Percentiles rank a stretch among this genome's conserved stretches.
phyloP scores from a whole-genome alignment of 2,329 filamentous ascomycete species.

The Stromatinia cepivora region DNA sequence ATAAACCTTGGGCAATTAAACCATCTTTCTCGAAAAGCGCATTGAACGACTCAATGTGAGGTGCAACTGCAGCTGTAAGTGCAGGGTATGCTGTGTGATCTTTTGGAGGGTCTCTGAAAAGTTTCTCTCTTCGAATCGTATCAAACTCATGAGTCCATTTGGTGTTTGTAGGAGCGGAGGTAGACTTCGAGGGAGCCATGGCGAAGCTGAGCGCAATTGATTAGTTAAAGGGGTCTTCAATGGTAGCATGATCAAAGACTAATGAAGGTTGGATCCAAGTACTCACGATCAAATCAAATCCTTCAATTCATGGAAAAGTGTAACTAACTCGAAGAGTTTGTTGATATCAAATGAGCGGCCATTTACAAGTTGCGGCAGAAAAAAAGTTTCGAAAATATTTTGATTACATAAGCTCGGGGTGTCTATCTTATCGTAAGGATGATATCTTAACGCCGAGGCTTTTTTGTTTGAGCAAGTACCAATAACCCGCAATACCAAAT shows the following conservation, averaged over 20 bases:
- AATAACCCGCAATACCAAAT: not conserved
- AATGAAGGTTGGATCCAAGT: not conserved
- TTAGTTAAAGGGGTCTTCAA: not conserved
- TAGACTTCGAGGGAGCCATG: conserved; percentile 33
- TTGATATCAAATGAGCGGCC: conserved; percentile 5
- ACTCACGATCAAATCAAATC: conserved; percentile 16
- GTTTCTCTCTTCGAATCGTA: conserved; percentile 78
- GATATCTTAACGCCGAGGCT: conserved; percentile 1
- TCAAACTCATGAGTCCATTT: conserved; percentile 86
- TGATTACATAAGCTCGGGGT: conserved; percentile 15
- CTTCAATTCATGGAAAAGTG: conserved; percentile 20
- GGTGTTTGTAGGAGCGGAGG: conserved; percentile 53
- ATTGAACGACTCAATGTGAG: conserved; percentile 96
- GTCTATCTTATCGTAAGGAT: conserved; percentile 8
- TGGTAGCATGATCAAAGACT: not conserved
- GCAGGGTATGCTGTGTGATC: conserved; percentile 87
- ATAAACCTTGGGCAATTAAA: conserved; percentile 71
- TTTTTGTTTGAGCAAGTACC: not conserved
- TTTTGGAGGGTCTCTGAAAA: conserved; percentile 85
- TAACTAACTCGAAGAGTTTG: conserved; percentile 1
- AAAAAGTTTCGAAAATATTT: conserved; percentile 20
- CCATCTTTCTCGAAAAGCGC: conserved; percentile 76
- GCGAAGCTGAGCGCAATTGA: conserved; percentile 20
- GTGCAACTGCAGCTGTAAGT: conserved; percentile 80
- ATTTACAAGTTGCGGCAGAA: conserved; percentile 6